These are phyloP conservation scores for Funneliformis geosporum DNA, from an alignment of 192 early-diverging fungal species.

Conservation along the genomic window DNA sequence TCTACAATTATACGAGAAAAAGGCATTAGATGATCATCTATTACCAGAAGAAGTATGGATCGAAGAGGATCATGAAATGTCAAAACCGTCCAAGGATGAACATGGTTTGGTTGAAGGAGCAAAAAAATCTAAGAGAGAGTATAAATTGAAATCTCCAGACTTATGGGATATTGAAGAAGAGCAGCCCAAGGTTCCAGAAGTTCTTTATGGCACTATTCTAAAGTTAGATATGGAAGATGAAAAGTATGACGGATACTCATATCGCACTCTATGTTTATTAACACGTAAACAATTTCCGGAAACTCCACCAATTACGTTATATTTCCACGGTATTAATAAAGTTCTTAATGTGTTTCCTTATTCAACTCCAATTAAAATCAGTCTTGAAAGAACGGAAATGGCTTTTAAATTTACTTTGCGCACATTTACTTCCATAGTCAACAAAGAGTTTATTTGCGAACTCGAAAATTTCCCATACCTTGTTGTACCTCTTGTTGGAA, in stretches of 20 bases:
- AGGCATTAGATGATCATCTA: conserved; percentile 76
- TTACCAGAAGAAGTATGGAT: conserved; percentile 49
- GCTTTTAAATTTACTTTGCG: conserved; percentile 58
- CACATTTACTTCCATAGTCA: conserved; percentile 48
- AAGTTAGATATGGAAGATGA: conserved; percentile 35
- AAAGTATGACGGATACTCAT: conserved; percentile 34
- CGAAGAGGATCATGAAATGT: conserved; percentile 32
- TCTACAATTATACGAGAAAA: conserved; percentile 64
- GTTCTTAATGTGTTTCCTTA: conserved; percentile 33
- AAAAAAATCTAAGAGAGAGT: conserved; percentile 32
- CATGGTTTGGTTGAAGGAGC: conserved; percentile 31
- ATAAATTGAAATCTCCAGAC: conserved; percentile 35
- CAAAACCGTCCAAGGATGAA: not conserved
- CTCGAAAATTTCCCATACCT: conserved; percentile 54
- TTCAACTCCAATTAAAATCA: conserved; percentile 29
- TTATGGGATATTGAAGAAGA: conserved; percentile 40
- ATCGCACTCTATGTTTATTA: conserved; percentile 48
- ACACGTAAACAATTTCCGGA: conserved; percentile 46
- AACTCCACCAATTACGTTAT: conserved; percentile 39
- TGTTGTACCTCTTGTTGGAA: conserved; percentile 51
- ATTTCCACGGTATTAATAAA: conserved; percentile 33
- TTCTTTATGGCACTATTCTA: conserved; percentile 41
- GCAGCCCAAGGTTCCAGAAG: not conserved
- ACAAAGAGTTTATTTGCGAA: conserved; percentile 51
- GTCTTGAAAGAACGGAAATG: conserved; percentile 40